Conservation (phyloP, 768 basidiomycete species). For the Trametes punicea region DNA sequence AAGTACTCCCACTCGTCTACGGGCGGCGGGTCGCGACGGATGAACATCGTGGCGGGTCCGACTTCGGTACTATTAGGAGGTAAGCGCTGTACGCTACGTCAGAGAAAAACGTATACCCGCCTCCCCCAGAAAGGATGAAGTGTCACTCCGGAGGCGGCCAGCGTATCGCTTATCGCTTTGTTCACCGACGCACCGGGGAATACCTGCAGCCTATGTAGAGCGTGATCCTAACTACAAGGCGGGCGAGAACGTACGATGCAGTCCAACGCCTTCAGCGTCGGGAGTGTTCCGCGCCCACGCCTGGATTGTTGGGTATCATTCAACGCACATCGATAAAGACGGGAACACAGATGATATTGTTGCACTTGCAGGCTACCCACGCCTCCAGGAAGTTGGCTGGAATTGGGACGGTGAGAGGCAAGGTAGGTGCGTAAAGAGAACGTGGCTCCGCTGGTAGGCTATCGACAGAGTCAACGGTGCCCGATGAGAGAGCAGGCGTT, state of each 20-base stretch:
- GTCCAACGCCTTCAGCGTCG: conserved; percentile 8
- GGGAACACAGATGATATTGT: conserved; percentile 17
- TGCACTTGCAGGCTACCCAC: conserved; percentile 1
- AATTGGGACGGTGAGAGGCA: conserved; percentile 5
- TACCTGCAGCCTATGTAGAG: background rate
- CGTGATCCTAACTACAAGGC: background rate
- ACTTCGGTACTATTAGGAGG: conserved; percentile 7
- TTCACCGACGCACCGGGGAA: conserved; percentile 3
- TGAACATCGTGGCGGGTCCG: conserved; percentile 7
- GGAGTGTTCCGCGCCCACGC: conserved; percentile 10
- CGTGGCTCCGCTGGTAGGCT: conserved; percentile 10
- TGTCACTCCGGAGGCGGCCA: background rate
- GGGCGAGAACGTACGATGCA: background rate
- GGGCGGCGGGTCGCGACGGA: background rate
- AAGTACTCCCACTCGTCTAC: conserved; percentile 24
- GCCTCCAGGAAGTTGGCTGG: conserved; percentile 11
- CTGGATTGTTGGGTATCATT: background rate
- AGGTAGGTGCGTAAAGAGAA: conserved; percentile 10
- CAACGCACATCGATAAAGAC: conserved; percentile 14
- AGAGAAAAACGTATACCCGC: background rate
- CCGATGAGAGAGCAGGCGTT: no score
- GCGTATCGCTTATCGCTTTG: background rate
- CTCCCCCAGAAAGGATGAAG: conserved; percentile 2
- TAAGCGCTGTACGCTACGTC: background rate
- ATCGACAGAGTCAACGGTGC: background rate